Evolutionary conservation across 179 eudicot genomes (phyloP), one percentile per base, ranked within the genome.

Genomic region (Silene noctiflora): DNA sequence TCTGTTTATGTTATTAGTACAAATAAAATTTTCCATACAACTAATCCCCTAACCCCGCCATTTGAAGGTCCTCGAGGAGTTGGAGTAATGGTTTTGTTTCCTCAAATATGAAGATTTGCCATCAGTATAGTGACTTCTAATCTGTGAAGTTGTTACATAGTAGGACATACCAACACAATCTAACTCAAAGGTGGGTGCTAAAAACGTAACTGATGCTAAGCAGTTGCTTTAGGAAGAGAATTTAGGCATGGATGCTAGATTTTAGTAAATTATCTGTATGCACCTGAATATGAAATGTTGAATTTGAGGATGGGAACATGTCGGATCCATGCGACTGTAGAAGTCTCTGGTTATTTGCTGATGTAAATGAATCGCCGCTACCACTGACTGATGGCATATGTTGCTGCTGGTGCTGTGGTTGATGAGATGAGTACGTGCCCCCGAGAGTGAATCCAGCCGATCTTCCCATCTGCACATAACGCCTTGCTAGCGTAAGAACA

Each of bases 361-460:
- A 70, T 85, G 80, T 69, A 86, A 76, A 81, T 79, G 92, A 79
- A 73, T 84, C 81, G 55, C 70, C 46, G 74, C 77, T 76, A 78
- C 87, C 83, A 82, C 88, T 90, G 72, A 84, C 88, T 33, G 97
- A 86, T 31, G 86, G 86, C 71, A 86, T 64, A 83, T 87, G 93
- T 70, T 87, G 96, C 21, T 85, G 94, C 70, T 88, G 95, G 75
- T 88, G 93, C 77, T 88, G 96, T 72, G 84, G 87, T 31, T 88
- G 94, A 78, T 90, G 90, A 29, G 90, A 83, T 44, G 93, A 75
- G 76, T 87, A 93, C 20, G 89, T 71, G 83, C 90, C 91, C 67
- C 96, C 93, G 65, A 89, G 67, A 75, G 84, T 93, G 79, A 91
- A 93, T 77, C 96, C 98, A 73, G 89, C 35, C 83, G 96, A 91